phyloP scores from a whole-genome alignment of 2,329 filamentous ascomycete genomes.

The Pseudopyricularia cyperi region DNA sequence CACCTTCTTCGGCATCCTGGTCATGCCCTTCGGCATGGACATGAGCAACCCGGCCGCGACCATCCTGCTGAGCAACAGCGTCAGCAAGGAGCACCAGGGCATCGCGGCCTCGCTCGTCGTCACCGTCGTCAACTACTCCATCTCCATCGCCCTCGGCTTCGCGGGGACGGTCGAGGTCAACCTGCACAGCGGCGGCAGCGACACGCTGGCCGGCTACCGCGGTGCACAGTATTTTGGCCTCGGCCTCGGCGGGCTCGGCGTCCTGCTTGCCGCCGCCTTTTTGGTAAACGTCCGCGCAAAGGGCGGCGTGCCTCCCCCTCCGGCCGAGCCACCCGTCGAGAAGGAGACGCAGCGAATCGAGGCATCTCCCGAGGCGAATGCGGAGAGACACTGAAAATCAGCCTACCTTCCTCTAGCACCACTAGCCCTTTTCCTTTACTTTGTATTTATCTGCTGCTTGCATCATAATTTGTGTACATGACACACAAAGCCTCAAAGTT shows the following conservation, averaged over 20 bases:
- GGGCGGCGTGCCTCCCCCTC: background rate
- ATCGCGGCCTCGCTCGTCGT: conserved; percentile 41
- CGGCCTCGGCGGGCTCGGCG: conserved; percentile 21
- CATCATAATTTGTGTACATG: too few species aligned
- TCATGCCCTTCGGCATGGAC: conserved; percentile 53
- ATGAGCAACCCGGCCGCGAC: conserved; percentile 53
- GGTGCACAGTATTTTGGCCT: conserved; percentile 28
- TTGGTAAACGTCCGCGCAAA: conserved; percentile 8
- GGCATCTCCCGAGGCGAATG: background rate
- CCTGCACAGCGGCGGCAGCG: conserved; percentile 12
- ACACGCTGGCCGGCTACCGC: conserved; percentile 20
- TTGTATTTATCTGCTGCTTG: too few species aligned
- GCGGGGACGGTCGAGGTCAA: conserved; percentile 48
- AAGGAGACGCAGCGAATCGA: background rate
- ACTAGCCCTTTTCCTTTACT: too few species aligned
- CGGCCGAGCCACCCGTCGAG: background rate
- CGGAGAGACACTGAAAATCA: too few species aligned
- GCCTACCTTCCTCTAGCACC: too few species aligned
- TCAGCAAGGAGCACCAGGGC: conserved; percentile 30
- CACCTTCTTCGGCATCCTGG: conserved; percentile 41
- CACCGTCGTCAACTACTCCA: conserved; percentile 56
- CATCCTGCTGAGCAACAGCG: conserved; percentile 42
- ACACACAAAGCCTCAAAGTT: too few species aligned
- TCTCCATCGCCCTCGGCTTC: conserved; percentile 51
- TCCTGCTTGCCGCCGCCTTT: conserved; percentile 18